phyloP scores from a whole-genome alignment of 1,139 yeast genomes.

The Saccharomyces hybrid region DNA sequence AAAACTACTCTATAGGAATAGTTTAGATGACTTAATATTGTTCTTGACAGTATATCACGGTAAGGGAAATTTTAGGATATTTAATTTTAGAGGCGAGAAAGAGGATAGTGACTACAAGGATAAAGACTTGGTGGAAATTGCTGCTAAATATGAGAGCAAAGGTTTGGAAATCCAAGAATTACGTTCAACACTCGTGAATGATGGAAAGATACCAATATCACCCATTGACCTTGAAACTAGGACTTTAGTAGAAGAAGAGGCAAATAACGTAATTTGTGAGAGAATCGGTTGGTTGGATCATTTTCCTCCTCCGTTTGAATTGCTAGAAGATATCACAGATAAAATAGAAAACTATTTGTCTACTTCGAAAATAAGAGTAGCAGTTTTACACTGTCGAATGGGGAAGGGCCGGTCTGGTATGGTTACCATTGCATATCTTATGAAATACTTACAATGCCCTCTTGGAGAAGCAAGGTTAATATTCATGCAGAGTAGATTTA shows the following conservation, averaged over 20 bases:
- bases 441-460: constrained; percentile 37
- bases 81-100: constrained; percentile 62
- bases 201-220: neutral
- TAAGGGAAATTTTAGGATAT: constrained; percentile 53
- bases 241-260: neutral
- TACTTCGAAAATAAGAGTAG: constrained; percentile 39
- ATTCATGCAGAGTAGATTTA: constrained; percentile 57
- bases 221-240: neutral
- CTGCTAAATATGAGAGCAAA: neutral
- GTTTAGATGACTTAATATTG: constrained; percentile 43
- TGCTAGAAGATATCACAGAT: constrained; percentile 40
- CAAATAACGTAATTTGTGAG: constrained; percentile 3
- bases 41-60: constrained; percentile 46
- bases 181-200: constrained; percentile 1
- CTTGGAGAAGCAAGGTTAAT: constrained; percentile 42
- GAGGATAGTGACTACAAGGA: constrained; percentile 43
- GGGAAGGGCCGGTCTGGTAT: constrained; percentile 92
- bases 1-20: constrained; percentile 48
- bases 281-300: constrained; percentile 58
- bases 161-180: neutral
- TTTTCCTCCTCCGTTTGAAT: constrained; percentile 57
- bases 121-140: constrained; percentile 23
- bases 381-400: constrained; percentile 77
- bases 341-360: constrained; percentile 42
- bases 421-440: constrained; percentile 60